These are phyloP conservation scores for Solanum peruvianum DNA, from an alignment of 257 asterid genomes.

Conservation along the genomic window DNA sequence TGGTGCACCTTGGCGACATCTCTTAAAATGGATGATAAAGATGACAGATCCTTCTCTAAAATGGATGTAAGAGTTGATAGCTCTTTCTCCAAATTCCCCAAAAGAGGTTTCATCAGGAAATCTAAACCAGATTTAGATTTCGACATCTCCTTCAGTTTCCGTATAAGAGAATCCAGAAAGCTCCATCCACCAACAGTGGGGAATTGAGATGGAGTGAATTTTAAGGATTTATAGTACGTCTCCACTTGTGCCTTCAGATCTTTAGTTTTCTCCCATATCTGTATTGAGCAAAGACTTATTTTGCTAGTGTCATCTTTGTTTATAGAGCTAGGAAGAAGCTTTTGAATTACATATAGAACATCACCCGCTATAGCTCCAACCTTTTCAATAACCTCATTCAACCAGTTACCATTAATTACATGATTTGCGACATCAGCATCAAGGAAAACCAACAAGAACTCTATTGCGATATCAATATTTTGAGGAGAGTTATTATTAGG, in stretches of 20 bases:
- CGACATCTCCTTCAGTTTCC: not conserved
- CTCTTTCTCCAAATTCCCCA: not conserved
- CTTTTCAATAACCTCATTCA: not conserved
- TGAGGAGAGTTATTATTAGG: not conserved
- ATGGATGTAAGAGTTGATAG: not conserved
- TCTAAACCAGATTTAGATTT: not conserved
- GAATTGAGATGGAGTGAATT: not conserved
- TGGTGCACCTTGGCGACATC: not conserved
- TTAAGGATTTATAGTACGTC: not conserved
- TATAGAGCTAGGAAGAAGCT: not conserved
- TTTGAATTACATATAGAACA: not conserved
- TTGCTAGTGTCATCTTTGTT: not conserved
- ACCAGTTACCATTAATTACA: not conserved
- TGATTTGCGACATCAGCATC: not conserved
- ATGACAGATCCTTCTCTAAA: not conserved
- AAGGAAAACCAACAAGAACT: not conserved
- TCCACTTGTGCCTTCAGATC: not conserved
- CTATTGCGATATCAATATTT: not conserved
- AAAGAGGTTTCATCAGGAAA: not conserved
- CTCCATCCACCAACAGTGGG: not conserved
- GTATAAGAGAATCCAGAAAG: not conserved
- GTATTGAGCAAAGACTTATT: not conserved
- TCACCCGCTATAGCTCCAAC: not conserved
- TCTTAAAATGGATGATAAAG: not conserved
- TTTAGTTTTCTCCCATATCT: not conserved